Base-by-base conservation (phyloP, 805 yeast species). In the Wickerhamomyces rabaulensis region DNA sequence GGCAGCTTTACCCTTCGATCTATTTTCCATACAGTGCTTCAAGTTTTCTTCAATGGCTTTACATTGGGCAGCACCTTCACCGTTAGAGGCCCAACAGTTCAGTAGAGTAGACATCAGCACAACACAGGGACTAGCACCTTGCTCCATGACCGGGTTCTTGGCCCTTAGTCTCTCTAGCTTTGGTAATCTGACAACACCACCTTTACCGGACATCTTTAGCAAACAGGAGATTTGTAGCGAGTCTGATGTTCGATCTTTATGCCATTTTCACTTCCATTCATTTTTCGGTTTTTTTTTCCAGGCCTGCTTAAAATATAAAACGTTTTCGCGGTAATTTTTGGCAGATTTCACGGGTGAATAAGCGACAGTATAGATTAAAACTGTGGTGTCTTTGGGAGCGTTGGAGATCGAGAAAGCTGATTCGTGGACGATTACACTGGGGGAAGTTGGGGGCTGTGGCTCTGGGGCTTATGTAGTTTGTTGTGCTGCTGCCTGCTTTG, bases 31-130 rank as follows among this genome's bases (percentile, higher is more conserved):
- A 63, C 97, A 91, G 13, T 67, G 66, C 60, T 87, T 87, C 62
- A 90, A 75, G 50, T 87, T 88, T 31, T 66, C 63, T 60, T 84
- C 95, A 41, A 87, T 66, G 8, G 70, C 71, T 21, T 75, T 70
- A 67, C 98, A 91, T 41, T 70, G 74, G 10, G 74, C 69, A 20
- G 84, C 71, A 50, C 94, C 91, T 65, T 89, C 95, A 42, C 95
- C 92, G 67, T 88, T 87, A 21, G 97, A 87, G 3, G 97, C 95
- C 98, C 98, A 91, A 70, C 98, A 91, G 73, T 86, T 87, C 56
- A 91, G 71, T 64, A 91, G 74, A 41, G 87, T 83, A 1, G 94
- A 82, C 91, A 91, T 87, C 52, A 85, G 69, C 47, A 87, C 89
- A 50, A 81, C 65, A 65, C 97, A 90, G 48, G 87, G 81, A 55